Base-by-base conservation (phyloP, 495 filamentous ascomycete species). In the Mytilinidion resinicola region DNA sequence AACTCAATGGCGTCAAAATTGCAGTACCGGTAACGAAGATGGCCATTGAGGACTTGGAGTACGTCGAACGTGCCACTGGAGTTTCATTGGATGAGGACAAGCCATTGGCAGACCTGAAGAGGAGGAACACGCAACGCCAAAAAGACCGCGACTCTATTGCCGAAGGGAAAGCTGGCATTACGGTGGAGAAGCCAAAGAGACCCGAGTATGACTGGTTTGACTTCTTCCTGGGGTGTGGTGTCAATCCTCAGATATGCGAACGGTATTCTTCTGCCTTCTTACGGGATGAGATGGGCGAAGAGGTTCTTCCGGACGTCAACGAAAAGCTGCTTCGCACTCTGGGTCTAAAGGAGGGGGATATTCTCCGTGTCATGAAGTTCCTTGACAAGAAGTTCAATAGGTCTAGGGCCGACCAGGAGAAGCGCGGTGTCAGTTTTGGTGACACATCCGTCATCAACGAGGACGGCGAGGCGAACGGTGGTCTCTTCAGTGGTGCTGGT, bases 141-240 rank as follows among this genome's bases (percentile, higher is more conserved):
- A 74, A 58, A 65, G 66, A 67, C 66, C 34, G 56, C 20, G 35
- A 44, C 4, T 19, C 46, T 25, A 19, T 35, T 7, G 54, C 51
- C 10, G 55, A 39, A 10, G 25, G 75, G 33, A 67, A 65, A 50
- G 66, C 79, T 21, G 83, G 83, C 50, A 82, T 79, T 25, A 76
- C 78, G 21, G 74, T 64, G 56, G 70, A 71, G 53, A 66, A 55
- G 37, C 44, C 73, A 64, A 63, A 83, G 69, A 82, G 83, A 64
- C 74, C 82, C 9, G 85, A 91, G 43, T 96, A 97, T 67, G 93
- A 99, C 70, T 99, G 93, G 93, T 99, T 97, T 67, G 89, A 96
- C 62, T 97, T 99, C 74, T 99, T 99, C 77, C 76, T 99, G 20
- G 80, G 83, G 55, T 90, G 91, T 68, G 93, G 95, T 34, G 89